phyloP scores from a whole-genome alignment of 2,329 filamentous ascomycete species.

The Colletotrichum phormii region DNA sequence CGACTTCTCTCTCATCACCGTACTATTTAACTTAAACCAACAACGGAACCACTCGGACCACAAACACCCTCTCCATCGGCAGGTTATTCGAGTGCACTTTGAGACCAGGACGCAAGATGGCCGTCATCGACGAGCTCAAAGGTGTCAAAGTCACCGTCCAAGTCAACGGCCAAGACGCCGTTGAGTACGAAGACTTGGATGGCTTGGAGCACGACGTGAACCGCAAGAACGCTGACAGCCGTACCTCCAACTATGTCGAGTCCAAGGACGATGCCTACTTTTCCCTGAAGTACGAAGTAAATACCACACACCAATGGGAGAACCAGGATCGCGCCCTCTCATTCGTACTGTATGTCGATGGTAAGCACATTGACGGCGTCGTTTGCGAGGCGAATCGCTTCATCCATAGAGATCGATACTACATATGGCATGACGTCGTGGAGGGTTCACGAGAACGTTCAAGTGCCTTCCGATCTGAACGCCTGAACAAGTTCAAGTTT shows the following conservation, averaged over 20 bases:
- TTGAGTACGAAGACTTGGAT: conserved; percentile 39
- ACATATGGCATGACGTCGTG: neutral
- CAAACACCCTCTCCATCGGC: neutral
- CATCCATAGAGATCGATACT: neutral
- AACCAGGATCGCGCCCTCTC: conserved; percentile 30
- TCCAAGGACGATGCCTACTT: conserved; percentile 38
- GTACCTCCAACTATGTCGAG: conserved; percentile 38
- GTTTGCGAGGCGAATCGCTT: conserved; percentile 1
- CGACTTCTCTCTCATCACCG: neutral
- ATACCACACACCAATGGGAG: conserved; percentile 28
- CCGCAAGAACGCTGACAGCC: neutral
- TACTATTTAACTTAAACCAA: neutral
- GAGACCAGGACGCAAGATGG: conserved; percentile 38
- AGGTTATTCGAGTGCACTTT: neutral
- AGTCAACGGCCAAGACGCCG: conserved; percentile 36
- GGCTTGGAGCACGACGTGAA: conserved; percentile 6
- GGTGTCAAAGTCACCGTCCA: conserved; percentile 41
- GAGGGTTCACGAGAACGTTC: conserved; percentile 5
- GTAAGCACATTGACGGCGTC: conserved; percentile 21
- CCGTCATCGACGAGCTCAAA: conserved; percentile 39
- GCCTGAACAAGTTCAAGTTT: conserved; percentile 38
- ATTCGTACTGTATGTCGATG: conserved; percentile 38
- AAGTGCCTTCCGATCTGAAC: neutral
- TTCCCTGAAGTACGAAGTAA: conserved; percentile 32
- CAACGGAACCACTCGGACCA: neutral